Base-by-base conservation (phyloP, 179 eudicot genomes). In the Heliamphora pulchella region DNA sequence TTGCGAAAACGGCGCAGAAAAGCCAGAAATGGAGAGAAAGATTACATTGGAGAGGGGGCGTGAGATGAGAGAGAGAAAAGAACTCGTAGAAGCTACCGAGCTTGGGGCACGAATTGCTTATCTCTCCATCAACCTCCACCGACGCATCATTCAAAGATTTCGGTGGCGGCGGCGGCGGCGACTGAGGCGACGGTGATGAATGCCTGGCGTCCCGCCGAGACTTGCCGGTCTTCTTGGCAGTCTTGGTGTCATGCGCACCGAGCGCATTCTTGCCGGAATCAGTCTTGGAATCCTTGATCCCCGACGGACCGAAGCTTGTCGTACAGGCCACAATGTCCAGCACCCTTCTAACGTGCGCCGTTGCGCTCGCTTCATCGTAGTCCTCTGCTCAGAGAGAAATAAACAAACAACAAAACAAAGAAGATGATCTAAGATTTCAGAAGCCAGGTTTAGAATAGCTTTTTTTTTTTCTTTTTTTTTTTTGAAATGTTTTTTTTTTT, bases 271-370 rank as follows among this genome's bases (percentile, higher is more conserved):
- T 89, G 3, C 83, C 88, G 72, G 87, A 77, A 57, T 90, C 92
- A 46, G 47, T 58, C 81, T 82, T 82, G 58, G 84, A 54, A 0
- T 85, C 89, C 81, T 85, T 89, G 73, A 62, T 82, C 77, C 83
- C 85, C 80, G 97, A 88, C 53, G 97, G 89, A 0, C 99, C 99
- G 73, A 92, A 92, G 81, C 90, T 84, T 68, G 98, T 91, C 55
- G 98, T 92, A 86, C 97, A 94, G 17, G 99, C 97, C 13, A 96
- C 95, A 46, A 96, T 92, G 91, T 96, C 99, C 59, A 96, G 88
- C 79, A 91, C 82, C 80, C 97, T 82, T 75, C 97, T 88, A 75
- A 96, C 91, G 77, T 96, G 99, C 87, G 94, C 92, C 83, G 87
- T 88, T 4, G 94, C 98, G 82, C 88, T 85, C 70, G 77, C 91